Percentiles rank a stretch among this genome's conserved stretches.
Evolutionary conservation across 1,139 yeast genomes (phyloP).

Genomic region (Nakaseomyces bracarensis): DNA sequence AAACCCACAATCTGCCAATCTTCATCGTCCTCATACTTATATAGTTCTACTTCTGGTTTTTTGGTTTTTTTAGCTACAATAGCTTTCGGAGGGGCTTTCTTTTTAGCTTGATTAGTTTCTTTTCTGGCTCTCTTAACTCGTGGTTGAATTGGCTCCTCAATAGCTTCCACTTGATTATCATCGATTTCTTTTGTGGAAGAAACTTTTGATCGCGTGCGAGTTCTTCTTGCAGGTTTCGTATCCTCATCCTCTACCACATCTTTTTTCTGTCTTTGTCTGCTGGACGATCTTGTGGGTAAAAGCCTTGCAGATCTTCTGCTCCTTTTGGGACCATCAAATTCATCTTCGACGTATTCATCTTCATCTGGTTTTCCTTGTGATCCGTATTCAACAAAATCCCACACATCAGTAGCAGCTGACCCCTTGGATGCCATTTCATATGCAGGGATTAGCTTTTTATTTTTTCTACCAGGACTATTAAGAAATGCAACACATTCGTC

Average conservation of each 20-base stretch:
- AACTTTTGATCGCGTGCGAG: conserved; percentile 1
- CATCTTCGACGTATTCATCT: conserved; percentile 13
- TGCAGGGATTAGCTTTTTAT: conserved; percentile 28
- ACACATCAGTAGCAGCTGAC: conserved; percentile 24
- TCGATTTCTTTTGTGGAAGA: neutral
- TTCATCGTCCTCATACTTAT: conserved; percentile 29
- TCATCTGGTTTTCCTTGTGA: conserved; percentile 24
- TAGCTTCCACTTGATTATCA: conserved; percentile 3
- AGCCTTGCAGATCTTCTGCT: conserved; percentile 9
- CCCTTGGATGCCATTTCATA: conserved; percentile 29
- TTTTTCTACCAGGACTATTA: conserved; percentile 16
- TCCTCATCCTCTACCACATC: conserved; percentile 11
- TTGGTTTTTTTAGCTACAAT: conserved; percentile 9
- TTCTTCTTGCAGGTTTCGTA: conserved; percentile 1
- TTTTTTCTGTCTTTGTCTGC: conserved; percentile 12
- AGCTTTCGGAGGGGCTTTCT: conserved; percentile 6
- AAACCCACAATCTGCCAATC: conserved; percentile 29
- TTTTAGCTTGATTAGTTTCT: neutral
- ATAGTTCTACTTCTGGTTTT: conserved; percentile 14
- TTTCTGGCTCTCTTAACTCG: conserved; percentile 7
- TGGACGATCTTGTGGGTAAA: conserved; percentile 12
- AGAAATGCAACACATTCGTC: conserved; percentile 26
- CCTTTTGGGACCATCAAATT: conserved; percentile 7
- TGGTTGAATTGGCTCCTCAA: conserved; percentile 4
- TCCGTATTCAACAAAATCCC: conserved; percentile 32